Base-by-base conservation (phyloP, 2,329 filamentous ascomycete genomes). In the Pseudogymnoascus sp. region DNA sequence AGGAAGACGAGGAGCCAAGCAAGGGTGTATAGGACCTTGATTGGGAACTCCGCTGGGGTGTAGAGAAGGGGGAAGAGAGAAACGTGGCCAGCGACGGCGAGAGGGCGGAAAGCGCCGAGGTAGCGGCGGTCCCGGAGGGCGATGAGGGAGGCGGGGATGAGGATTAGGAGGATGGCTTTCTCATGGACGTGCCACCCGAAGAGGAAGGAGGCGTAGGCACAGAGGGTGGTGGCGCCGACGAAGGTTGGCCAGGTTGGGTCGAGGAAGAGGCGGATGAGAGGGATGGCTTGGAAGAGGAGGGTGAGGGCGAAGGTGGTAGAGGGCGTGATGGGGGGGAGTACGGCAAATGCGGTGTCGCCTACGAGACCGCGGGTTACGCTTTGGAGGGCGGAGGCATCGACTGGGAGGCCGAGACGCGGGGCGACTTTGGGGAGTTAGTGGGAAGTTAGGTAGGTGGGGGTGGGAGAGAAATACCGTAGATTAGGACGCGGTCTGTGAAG, bases 131-230 rank as follows among this genome's bases (percentile, higher is more conserved):
- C 92, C 72, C 88, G 89, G 59, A 97, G 83, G 0, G 93, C 92
- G 63, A 97, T 87, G 64, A 99, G 81, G 67, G 90, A 95, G 78
- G 97, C 97, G 0, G 94, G 94, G 57, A 97, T 89, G 66, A 99
- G 91, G 70, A 97, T 88, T 18, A 97, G 83, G 20, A 99, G 81
- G 62, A 99, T 89, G 1, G 94, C 94, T 75, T 99, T 99, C 72
- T 99, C 94, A 69, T 99, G 94, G 7, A 99, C 94, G 71, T 99
- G 94, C 91, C 93, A 99, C 61, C 94, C 93, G 68, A 97, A 97
- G 8, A 99, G 81, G 76, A 99, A 99, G 0, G 93, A 97, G 0
- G 93, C 89, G 71, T 97, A 99, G 62, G 90, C 94, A 70, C 94
- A 97, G 14, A 97, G 84, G 0, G 93, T 97, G 47, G 96, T 83